A percentile compares a stretch with the other conserved stretches of the same genome.
Evolutionary conservation across 148 eudicot species (phyloP).

Genomic region (Fagopyrum tataricum): DNA sequence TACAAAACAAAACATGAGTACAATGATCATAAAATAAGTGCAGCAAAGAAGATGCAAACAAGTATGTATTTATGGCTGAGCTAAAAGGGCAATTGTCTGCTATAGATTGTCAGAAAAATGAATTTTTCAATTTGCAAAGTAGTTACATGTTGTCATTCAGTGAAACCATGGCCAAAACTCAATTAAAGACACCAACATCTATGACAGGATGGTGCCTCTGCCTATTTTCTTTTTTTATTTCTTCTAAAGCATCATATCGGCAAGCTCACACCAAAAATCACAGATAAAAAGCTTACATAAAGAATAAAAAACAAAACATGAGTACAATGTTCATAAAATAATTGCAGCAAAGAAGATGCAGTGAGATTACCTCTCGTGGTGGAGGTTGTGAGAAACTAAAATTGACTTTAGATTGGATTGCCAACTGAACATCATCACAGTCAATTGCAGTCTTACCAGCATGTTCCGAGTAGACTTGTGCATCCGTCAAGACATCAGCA

Average conservation of each 20-base stretch:
- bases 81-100: not conserved
- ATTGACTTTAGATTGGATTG: slow-evolving; percentile 80
- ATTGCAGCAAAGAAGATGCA: not conserved
- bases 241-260: not conserved
- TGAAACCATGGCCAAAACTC: not conserved
- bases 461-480: slow-evolving; percentile 95
- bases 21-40: too few species aligned
- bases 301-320: not conserved
- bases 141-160: not conserved
- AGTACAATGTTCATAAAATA: not conserved
- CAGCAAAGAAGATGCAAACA: too few species aligned
- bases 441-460: slow-evolving; percentile 74
- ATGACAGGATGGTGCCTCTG: not conserved
- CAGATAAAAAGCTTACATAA: not conserved
- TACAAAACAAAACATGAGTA: too few species aligned
- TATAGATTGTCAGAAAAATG: not conserved
- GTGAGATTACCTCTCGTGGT: slow-evolving; percentile 67
- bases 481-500: slow-evolving; percentile 80
- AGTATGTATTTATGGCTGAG: not conserved
- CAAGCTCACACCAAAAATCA: not conserved
- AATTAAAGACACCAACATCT: not conserved
- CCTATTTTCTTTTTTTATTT: not conserved
- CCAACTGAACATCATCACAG: slow-evolving; percentile 80
- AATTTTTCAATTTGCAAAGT: not conserved
- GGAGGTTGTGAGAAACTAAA: slow-evolving; percentile 99